phyloP scores from a whole-genome alignment of 306 rosid genomes.

The Datisca glomerata region DNA sequence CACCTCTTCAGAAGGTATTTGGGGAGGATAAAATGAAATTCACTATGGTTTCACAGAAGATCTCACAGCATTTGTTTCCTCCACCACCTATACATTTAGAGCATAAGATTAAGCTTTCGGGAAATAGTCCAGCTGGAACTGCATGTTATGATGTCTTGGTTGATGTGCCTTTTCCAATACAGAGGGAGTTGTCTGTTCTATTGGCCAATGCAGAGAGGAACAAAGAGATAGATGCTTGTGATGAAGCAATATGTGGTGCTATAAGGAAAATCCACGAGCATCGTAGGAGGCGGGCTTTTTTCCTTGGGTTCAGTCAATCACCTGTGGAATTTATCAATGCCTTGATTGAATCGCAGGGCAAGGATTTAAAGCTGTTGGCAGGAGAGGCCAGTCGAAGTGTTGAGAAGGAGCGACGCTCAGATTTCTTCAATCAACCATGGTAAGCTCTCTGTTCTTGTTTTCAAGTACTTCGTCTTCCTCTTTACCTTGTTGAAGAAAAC shows the following conservation, averaged over 20 bases:
- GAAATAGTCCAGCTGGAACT: slow-evolving; percentile 75
- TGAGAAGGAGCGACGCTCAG: slow-evolving; percentile 84
- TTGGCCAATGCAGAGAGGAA: slow-evolving; percentile 91
- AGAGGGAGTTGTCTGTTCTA: slow-evolving; percentile 74
- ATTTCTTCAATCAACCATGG: slow-evolving; percentile 96
- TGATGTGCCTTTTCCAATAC: slow-evolving; percentile 92
- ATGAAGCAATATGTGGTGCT: slow-evolving; percentile 78
- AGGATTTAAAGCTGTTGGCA: slow-evolving; percentile 74
- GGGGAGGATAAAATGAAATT: slow-evolving; percentile 96
- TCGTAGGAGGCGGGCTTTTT: slow-evolving; percentile 83
- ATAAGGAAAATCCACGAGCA: slow-evolving; percentile 94
- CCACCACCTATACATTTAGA: slow-evolving; percentile 88
- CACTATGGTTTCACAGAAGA: slow-evolving; percentile 79
- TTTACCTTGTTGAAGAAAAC: no score
- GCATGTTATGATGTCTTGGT: slow-evolving; percentile 94
- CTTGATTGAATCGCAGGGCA: slow-evolving; percentile 87
- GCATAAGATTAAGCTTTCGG: slow-evolving; percentile 85
- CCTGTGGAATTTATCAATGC: slow-evolving; percentile 93
- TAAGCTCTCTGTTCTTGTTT: no score
- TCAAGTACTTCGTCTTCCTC: no score
- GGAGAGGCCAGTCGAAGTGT: slow-evolving; percentile 89
- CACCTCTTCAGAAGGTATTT: slow-evolving; percentile 82
- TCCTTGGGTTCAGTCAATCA: slow-evolving; percentile 97
- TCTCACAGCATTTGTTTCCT: slow-evolving; percentile 85
- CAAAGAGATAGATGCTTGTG: slow-evolving; percentile 89